Evolutionary conservation across 306 rosid genomes (phyloP).

Genomic region (Quercus glauca): DNA sequence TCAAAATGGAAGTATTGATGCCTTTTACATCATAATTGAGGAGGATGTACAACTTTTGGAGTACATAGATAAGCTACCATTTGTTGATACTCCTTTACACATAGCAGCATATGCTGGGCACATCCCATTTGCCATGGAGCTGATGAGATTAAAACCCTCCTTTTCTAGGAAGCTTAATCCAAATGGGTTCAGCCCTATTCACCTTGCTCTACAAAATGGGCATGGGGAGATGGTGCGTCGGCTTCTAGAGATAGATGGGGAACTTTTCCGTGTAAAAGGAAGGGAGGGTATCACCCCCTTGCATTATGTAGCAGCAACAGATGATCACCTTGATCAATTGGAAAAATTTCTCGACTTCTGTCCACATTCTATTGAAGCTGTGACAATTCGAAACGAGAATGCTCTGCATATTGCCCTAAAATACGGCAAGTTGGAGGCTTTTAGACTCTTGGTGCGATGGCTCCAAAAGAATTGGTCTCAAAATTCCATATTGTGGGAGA

Average conservation of each 20-base stretch:
- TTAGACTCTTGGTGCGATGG: background rate
- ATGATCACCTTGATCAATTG: constrained; percentile 14
- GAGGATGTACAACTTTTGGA: constrained; percentile 25
- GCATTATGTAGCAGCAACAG: constrained; percentile 19
- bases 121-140: constrained; percentile 29
- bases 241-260: background rate
- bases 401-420: constrained; percentile 41
- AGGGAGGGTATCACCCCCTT: background rate
- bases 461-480: too few species aligned
- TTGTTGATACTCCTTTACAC: constrained; percentile 41
- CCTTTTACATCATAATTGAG: constrained; percentile 28
- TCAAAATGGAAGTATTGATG: constrained; percentile 22
- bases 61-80: constrained; percentile 10
- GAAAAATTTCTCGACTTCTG: constrained; percentile 26
- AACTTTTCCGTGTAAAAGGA: background rate
- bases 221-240: background rate
- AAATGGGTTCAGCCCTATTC: constrained; percentile 8
- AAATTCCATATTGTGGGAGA: background rate
- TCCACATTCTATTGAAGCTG: constrained; percentile 32
- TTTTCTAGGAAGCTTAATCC: background rate
- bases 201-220: constrained; percentile 1
- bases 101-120: constrained; percentile 30
- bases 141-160: constrained; percentile 16
- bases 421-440: constrained; percentile 15
- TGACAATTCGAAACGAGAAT: constrained; percentile 31